Conservation (phyloP, 768 basidiomycete genomes). For the Gloeostereum incarnatum region DNA sequence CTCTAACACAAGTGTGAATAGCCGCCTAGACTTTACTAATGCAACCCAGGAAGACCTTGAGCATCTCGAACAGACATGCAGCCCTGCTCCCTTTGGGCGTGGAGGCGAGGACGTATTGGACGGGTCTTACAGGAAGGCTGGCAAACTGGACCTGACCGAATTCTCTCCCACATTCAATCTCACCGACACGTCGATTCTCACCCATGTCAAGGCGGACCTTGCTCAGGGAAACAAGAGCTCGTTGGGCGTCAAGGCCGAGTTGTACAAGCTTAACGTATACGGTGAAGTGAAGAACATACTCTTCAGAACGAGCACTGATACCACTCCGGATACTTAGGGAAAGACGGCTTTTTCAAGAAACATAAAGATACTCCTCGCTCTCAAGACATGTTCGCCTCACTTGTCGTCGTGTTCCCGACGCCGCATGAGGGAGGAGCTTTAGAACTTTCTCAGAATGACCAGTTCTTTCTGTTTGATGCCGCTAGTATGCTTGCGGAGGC, state of each 20-base stretch:
- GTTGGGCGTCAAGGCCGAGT: conserved; percentile 9
- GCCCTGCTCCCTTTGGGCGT: conserved; percentile 19
- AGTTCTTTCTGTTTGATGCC: conserved; percentile 21
- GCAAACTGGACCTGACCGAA: conserved; percentile 18
- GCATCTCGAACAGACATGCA: conserved; percentile 11
- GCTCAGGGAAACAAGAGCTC: background rate
- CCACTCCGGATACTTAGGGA: conserved; percentile 6
- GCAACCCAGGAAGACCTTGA: background rate
- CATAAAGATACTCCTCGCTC: conserved; percentile 28
- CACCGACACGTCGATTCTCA: background rate
- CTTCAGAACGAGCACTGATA: background rate
- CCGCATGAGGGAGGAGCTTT: conserved; percentile 24
- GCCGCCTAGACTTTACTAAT: background rate
- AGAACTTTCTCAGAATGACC: conserved; percentile 12
- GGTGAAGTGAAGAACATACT: conserved; percentile 15
- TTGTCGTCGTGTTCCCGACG: conserved; percentile 27
- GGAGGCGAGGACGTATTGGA: conserved; percentile 18
- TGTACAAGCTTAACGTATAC: conserved; percentile 30
- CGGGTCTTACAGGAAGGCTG: conserved; percentile 21
- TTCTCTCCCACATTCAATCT: conserved; percentile 5
- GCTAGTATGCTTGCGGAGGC: conserved; percentile 5
- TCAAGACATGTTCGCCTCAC: conserved; percentile 27
- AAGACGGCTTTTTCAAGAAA: conserved; percentile 26
- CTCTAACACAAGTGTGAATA: background rate
- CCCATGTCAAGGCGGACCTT: background rate